Evolutionary conservation across 1,139 yeast species (phyloP), one percentile per base, ranked within the genome.

Genomic region (Protomyces lactucae-debilis): DNA sequence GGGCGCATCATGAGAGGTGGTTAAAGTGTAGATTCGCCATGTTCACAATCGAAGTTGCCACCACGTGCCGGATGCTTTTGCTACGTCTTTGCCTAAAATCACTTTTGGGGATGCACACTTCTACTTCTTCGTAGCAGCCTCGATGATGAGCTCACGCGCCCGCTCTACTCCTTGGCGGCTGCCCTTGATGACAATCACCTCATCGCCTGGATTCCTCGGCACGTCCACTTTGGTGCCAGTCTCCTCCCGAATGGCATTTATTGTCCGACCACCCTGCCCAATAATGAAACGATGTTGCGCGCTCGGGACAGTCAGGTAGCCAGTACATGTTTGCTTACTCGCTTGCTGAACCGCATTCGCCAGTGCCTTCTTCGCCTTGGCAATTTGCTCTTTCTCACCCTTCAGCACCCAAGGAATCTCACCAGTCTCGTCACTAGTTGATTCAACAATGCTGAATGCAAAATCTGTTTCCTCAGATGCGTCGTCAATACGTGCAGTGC

Each of bases 251-350:
- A 89, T 82, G 68, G 78, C 78, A 71, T 82, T 84, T 71, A 89
- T 80, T 69, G 82, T 85, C 43, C 85, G 76, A 57, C 97, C 97
- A 70, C 83, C 86, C 25, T 90, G 85, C 5, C 97, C 97, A 70
- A 90, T 82, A 60, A 89, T 79, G 74, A 81, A 82, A 66, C 87
- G 82, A 71, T 82, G 82, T 59, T 75, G 73, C 43, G 74, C 72
- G n/a, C 81, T 73, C 37, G 82, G 76, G 45, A 80, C 73, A 80
- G 83, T 81, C 66, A 84, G 71, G 74, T 76, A 83, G 12, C 82
- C 87, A 55, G 75, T 75, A 54, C 77, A 72, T 63, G 79, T 76
- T 64, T 72, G 79, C 9, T 56, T 46, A 32, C 63, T 32, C n/a
- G 64, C 64, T 25, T 51, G 64, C 23, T 54, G 23, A n/a, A 66